Evolutionary conservation across 1,284 basidiomycete genomes (phyloP).

Genomic region (Schizopora paradoxa): DNA sequence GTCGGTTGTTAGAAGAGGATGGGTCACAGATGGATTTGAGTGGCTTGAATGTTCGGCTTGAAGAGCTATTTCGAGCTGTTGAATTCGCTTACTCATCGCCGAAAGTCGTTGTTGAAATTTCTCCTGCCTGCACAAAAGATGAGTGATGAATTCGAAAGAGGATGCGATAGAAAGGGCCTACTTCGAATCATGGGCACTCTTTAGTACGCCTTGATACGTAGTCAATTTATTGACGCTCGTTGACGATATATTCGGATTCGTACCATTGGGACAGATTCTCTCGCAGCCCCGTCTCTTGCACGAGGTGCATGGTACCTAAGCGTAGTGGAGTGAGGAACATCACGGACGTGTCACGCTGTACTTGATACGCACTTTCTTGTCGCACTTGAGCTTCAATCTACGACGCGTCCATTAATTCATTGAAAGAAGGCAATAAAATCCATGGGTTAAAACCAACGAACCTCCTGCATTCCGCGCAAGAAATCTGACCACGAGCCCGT

Average conservation of each 20-base stretch:
- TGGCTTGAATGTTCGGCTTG: constrained; percentile 9
- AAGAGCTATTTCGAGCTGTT: constrained; percentile 10
- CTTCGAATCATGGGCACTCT: constrained; percentile 1
- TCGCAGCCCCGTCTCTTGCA: constrained; percentile 16
- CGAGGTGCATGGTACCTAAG: constrained; percentile 15
- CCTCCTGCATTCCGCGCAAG: constrained; percentile 17
- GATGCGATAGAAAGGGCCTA: too few relatives aligned
- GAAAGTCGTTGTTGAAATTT: constrained; percentile 20
- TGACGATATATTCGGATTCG: neutral
- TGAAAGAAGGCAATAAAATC: too few relatives aligned
- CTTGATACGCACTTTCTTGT: constrained; percentile 11
- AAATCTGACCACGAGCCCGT: constrained; percentile 12
- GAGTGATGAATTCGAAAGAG: too few relatives aligned
- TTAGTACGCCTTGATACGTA: constrained; percentile 5
- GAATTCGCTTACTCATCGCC: constrained; percentile 18
- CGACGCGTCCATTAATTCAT: neutral
- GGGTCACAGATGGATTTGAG: constrained; percentile 11
- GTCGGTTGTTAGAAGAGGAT: constrained; percentile 23
- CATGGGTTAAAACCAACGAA: constrained; percentile 1
- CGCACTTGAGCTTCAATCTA: constrained; percentile 13
- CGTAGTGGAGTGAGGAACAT: neutral
- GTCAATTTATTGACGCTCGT: neutral
- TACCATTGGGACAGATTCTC: constrained; percentile 16
- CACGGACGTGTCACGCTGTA: neutral
- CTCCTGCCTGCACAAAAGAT: constrained; percentile 20